Evolutionary conservation across 176 grass and related monocot species (phyloP).

Genomic region (Pontederia paniculata): DNA sequence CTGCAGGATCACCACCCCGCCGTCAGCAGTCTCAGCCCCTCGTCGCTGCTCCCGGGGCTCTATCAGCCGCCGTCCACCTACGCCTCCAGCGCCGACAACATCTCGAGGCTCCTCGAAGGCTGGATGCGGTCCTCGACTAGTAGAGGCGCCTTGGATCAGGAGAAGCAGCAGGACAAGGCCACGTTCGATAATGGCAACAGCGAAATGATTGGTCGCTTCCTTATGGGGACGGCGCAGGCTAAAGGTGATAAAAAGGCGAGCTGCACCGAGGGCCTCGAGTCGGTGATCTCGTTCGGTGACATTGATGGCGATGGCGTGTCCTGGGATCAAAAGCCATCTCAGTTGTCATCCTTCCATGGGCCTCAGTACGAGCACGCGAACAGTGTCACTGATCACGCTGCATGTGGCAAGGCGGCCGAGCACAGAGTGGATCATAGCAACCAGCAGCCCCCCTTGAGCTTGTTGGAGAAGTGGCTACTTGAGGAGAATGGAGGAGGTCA

Average conservation of each 20-base stretch:
- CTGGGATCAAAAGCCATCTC: neutral
- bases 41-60: neutral
- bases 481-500: neutral
- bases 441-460: neutral
- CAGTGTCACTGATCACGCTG: neutral
- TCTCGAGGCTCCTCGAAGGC: neutral
- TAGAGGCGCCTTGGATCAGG: neutral
- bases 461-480: conserved; percentile 10
- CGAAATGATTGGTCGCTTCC: neutral
- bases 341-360: too few relatives aligned
- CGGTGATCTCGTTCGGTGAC: conserved; percentile 1
- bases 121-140: neutral
- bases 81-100: conserved; percentile 5
- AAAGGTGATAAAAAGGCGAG: neutral
- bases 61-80: neutral
- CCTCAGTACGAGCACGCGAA: neutral
- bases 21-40: neutral
- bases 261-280: neutral
- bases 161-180: neutral
- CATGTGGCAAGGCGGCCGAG: neutral
- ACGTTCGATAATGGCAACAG: neutral
- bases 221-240: neutral
- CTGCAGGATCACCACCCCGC: too few relatives aligned
- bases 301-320: neutral
- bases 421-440: neutral